Evolutionary conservation across 75 land plant species (phyloP), one percentile per base, ranked within the genome.

Genomic region (Cunninghamia lanceolata): DNA sequence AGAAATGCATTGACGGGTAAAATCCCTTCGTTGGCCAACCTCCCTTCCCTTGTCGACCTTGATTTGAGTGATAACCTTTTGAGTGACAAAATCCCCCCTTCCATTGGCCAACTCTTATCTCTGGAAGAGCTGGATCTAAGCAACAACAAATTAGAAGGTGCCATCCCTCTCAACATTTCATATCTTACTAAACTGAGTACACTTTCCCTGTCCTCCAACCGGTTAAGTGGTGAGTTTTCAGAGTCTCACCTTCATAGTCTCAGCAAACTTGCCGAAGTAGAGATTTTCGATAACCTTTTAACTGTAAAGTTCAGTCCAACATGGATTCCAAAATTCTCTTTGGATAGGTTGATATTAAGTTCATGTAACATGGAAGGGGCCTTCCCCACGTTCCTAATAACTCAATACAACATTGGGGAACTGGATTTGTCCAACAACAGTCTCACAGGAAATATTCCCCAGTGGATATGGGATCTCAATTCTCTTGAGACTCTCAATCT

Each of bases 191-290:
- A 32, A 28, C 54, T 88, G 0, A 11, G 34, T 32, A 16, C 4
- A 3, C 87, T 88, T 0, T 0, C 42, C 39, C n/a, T 88, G 21
- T 39, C 40, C 19, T 5, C 32, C 45, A 88, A 88, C 30, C 21
- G 43, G 15, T 25, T 85, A 43, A 80, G 25, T 39, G 84, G 52
- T 30, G 19, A 47, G 21, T 66, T 66, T 28, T 66, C 70, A 66
- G 70, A 25, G 70, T 66, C 70, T 66, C 70, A 21, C 70, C n/a
- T 66, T 66, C 1, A 21, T 66, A 28, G 5, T 66, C 70, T 66
- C 25, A 66, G 70, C n/a, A 14, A 6, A 28, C 70, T 66, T 4
- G 0, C 0, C 70, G 6, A 0, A 0, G 1, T 66, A 28, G 70
- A 66, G 28, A 66, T 66, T 1, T 66, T 28, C 25, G 8, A 66